phyloP scores from a whole-genome alignment of 345 rosid genomes.

The Pelargonium nanum region DNA sequence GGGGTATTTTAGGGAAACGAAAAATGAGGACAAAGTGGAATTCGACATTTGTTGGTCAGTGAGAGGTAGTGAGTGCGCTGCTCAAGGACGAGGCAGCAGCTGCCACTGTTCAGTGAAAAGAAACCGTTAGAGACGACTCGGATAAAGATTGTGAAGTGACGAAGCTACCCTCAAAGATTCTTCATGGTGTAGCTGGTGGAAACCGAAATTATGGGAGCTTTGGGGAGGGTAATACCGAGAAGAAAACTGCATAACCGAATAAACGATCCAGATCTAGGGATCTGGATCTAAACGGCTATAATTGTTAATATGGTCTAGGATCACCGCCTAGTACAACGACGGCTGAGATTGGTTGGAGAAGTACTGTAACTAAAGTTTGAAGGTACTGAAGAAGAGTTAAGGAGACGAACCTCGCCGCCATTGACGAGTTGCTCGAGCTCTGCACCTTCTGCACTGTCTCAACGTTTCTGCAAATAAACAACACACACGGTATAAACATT shows the following conservation, averaged over 20 bases:
- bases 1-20: background rate
- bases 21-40: background rate
- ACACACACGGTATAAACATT: background rate
- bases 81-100: background rate
- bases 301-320: background rate
- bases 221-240: slow-evolving; percentile 7
- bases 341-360: slow-evolving; percentile 21
- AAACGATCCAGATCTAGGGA: slow-evolving; percentile 43
- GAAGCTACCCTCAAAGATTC: background rate
- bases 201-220: background rate
- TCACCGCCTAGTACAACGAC: background rate
- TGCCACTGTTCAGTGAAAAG: background rate
- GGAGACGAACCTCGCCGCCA: slow-evolving; percentile 41
- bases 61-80: background rate
- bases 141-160: background rate
- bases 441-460: slow-evolving; percentile 34
- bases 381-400: slow-evolving; percentile 4
- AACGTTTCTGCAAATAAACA: slow-evolving; percentile 29
- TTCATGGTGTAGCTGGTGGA: background rate
- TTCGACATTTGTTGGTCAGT: background rate
- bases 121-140: background rate
- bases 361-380: background rate
- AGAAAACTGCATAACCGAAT: slow-evolving; percentile 29
- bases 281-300: slow-evolving; percentile 28
- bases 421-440: slow-evolving; percentile 53